Conservation (phyloP, 768 basidiomycete genomes). For the Pleurotus giganteus region DNA sequence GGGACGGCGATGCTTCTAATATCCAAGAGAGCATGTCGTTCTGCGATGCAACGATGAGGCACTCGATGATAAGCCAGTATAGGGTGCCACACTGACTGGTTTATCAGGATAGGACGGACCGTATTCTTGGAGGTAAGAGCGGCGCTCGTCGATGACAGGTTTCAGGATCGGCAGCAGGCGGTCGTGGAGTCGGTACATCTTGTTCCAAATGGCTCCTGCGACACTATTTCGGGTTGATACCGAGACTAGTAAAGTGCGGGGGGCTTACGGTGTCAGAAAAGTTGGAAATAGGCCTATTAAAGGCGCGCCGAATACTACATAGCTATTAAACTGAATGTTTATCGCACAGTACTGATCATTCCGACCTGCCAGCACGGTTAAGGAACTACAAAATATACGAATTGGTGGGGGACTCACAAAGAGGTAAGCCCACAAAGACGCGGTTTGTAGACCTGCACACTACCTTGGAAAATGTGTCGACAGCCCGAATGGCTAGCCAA, state of each 20-base stretch:
- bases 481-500: conserved; percentile 20
- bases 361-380: conserved; percentile 19
- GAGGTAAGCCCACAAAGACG: conserved; percentile 30
- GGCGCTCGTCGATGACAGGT: too few relatives aligned
- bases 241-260: background rate
- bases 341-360: conserved; percentile 25
- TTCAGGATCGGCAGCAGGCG: conserved; percentile 1
- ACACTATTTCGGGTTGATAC: conserved; percentile 2
- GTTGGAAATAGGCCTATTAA: conserved; percentile 27
- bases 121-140: too few relatives aligned
- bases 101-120: too few relatives aligned
- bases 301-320: conserved; percentile 20
- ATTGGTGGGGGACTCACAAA: conserved; percentile 22
- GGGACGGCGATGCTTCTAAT: too few relatives aligned
- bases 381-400: background rate
- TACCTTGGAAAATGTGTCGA: conserved; percentile 21
- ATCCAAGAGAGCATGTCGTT: too few relatives aligned
- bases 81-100: too few relatives aligned
- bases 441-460: conserved; percentile 27
- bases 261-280: conserved; percentile 27
- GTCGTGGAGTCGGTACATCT: conserved; percentile 10
- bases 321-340: conserved; percentile 24
- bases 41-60: too few relatives aligned
- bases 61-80: too few relatives aligned
- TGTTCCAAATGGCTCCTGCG: conserved; percentile 9